A percentile compares a stretch with the other conserved stretches of the same genome.
Conservation (phyloP, 176 grass and related monocot genomes). For the Cenchrus fungigraminus region DNA sequence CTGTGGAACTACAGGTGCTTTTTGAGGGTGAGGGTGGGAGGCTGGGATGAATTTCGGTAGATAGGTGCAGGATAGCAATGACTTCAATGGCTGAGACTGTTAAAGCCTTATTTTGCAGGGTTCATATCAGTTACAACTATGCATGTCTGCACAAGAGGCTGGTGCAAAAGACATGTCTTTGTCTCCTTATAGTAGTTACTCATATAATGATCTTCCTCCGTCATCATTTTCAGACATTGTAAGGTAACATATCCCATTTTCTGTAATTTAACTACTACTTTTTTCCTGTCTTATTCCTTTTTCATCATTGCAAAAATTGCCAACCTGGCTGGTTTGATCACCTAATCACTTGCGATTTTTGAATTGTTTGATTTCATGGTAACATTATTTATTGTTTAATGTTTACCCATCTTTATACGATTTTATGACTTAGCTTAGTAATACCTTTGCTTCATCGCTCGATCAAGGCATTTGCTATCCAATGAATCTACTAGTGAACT, state of each 20-base stretch:
- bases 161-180: constrained; percentile 68
- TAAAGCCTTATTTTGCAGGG: constrained; percentile 56
- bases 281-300: constrained; percentile 19
- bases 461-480: background rate
- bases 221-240: constrained; percentile 84
- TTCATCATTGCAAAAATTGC: background rate
- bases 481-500: background rate
- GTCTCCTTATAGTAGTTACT: constrained; percentile 85
- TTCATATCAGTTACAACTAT: constrained; percentile 83
- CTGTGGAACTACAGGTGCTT: too few species aligned
- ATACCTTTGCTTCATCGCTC: background rate
- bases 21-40: background rate
- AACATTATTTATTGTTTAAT: background rate
- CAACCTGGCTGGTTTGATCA: background rate
- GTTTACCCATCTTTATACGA: background rate
- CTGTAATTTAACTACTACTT: constrained; percentile 9
- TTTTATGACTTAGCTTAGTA: background rate
- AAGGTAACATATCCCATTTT: constrained; percentile 57
- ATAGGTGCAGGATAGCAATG: background rate
- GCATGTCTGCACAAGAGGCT: constrained; percentile 77
- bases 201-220: constrained; percentile 75
- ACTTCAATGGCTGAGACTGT: constrained; percentile 35
- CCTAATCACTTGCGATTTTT: background rate
- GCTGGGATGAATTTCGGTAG: background rate
- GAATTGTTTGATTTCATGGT: background rate